Evolutionary conservation across 768 basidiomycete genomes (phyloP).

Genomic region (Naematelia encephala): DNA sequence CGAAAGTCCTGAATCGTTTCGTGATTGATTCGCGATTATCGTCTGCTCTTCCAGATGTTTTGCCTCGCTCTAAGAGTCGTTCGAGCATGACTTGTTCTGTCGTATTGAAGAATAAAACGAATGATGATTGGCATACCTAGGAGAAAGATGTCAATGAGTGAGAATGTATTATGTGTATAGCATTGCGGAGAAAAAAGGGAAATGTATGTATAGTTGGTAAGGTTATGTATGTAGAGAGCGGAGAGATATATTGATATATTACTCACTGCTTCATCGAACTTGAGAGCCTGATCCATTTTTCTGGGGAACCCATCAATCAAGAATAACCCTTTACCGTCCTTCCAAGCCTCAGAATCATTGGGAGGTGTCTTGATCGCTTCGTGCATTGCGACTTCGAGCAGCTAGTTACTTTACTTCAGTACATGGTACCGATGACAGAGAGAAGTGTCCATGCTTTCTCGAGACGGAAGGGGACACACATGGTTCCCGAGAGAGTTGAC

Average conservation of each 20-base stretch:
- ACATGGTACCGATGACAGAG: too few species aligned
- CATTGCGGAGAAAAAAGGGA: too few species aligned
- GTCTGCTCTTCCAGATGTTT: conserved; percentile 93
- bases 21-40: conserved; percentile 91
- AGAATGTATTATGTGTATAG: neutral
- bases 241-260: neutral
- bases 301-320: conserved; percentile 96
- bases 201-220: too few species aligned
- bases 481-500: neutral
- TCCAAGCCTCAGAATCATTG: conserved; percentile 57
- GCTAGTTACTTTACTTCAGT: too few species aligned
- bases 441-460: too few species aligned
- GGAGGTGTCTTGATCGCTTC: conserved; percentile 56
- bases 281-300: conserved; percentile 95
- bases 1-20: conserved; percentile 95
- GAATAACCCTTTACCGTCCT: conserved; percentile 72
- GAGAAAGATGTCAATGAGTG: neutral
- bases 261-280: conserved; percentile 79
- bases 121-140: conserved; percentile 74
- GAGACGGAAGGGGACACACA: too few species aligned
- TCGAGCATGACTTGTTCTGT: conserved; percentile 81
- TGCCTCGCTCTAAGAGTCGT: conserved; percentile 80
- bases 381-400: conserved; percentile 87
- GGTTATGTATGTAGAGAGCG: too few species aligned
- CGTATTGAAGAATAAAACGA: conserved; percentile 81